These are phyloP conservation scores for Ustilago trichophora DNA, from an alignment of 1,284 basidiomycete genomes.

Conservation along the genomic window DNA sequence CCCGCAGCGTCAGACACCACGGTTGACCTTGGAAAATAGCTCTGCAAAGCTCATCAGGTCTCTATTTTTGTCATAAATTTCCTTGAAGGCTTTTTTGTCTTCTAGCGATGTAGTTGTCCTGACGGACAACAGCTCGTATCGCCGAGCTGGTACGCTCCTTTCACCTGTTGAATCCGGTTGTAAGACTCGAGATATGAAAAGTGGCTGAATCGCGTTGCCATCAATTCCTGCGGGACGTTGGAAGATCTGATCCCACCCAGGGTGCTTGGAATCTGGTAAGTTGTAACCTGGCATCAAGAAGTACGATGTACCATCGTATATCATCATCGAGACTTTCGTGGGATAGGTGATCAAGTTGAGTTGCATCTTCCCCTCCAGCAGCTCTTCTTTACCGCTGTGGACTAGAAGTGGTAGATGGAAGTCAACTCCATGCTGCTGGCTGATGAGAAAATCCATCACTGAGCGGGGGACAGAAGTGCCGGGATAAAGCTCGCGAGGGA, in stretches of 20 bases:
- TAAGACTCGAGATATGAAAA: too few relatives aligned
- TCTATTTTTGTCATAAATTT: too few relatives aligned
- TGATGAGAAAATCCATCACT: conserved; percentile 3
- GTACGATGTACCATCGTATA: not conserved
- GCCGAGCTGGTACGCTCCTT: too few relatives aligned
- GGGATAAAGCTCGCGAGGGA: not conserved
- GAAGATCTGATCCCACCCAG: not conserved
- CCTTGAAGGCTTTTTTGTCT: not conserved
- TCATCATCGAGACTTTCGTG: not conserved
- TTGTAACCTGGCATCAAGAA: not conserved
- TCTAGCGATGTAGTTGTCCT: not conserved
- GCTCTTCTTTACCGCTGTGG: too few relatives aligned
- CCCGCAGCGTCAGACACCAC: too few relatives aligned
- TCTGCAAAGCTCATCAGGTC: too few relatives aligned
- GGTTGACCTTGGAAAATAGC: too few relatives aligned
- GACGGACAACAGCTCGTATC: not conserved
- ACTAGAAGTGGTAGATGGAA: not conserved
- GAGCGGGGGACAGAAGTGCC: not conserved
- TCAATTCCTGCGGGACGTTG: not conserved
- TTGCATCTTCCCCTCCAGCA: too few relatives aligned
- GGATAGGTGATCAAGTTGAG: too few relatives aligned
- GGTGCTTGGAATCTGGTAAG: not conserved
- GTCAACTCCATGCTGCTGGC: conserved; percentile 3
- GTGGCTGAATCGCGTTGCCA: not conserved
- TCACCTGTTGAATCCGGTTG: too few relatives aligned